Base-by-base conservation (phyloP, 768 basidiomycete genomes). In the Kwoniella bestiolae region DNA sequence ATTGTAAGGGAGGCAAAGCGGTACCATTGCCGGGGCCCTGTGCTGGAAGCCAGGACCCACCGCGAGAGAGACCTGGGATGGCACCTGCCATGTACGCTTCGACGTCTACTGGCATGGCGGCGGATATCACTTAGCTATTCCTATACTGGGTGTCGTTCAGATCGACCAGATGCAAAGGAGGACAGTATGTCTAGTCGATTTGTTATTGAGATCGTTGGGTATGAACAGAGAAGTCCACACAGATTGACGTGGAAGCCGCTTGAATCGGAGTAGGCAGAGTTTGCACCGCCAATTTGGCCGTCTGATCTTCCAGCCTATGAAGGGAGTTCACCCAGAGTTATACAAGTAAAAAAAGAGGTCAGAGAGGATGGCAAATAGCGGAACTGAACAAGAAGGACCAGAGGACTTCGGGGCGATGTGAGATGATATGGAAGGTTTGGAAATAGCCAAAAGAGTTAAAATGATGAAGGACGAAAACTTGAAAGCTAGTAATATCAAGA, bases 71-170 rank as follows among this genome's bases (percentile, higher is more conserved):
- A 23, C 68, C 47, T 9, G 75, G 75, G 29, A 76, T 72, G 18
- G 63, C 69, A 11, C 75, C 75, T 14, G 68, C 45, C 75, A 76
- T 76, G 56, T 76, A 76, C 9, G 72, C 72, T 44, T 74, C 70
- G 11, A 71, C 52, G 26, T 76, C 71, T 46, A 74, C 68, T 12
- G 72, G 70, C 75, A 76, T 76, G 28, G 23, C 50, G 46, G 25
- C n/a, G 29, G n/a, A n/a, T n/a, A n/a, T n/a, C n/a, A n/a, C n/a
- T n/a, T n/a, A n/a, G n/a, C n/a, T n/a, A n/a, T n/a, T n/a, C n/a
- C n/a, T n/a, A n/a, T n/a, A n/a, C n/a, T n/a, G n/a, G n/a, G n/a
- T n/a, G n/a, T n/a, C n/a, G n/a, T n/a, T n/a, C n/a, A n/a, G n/a
- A n/a, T n/a, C n/a, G n/a, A n/a, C n/a, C n/a, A n/a, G n/a, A n/a